Percentiles rank a stretch among this genome's conserved stretches.
phyloP scores from a whole-genome alignment of 176 grass and related monocot genomes.

The Aegilops longissima region DNA sequence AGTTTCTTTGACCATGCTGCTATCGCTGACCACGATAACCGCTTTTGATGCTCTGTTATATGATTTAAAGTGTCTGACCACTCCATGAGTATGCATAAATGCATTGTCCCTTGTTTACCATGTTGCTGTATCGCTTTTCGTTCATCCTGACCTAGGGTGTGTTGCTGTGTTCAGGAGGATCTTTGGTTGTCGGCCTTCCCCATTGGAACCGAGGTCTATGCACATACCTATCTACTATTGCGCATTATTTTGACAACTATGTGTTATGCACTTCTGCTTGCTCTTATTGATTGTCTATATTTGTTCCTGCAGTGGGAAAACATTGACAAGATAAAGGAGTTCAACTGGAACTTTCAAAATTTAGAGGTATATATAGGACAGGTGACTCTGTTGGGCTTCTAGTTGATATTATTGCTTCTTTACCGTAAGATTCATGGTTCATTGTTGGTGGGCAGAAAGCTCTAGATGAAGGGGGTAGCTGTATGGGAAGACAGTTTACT shows the following conservation, averaged over 20 bases:
- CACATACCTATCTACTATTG: not conserved
- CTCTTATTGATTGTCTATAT: not conserved
- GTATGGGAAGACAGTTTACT: constrained; percentile 75
- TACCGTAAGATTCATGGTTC: constrained; percentile 13
- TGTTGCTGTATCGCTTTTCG: not conserved
- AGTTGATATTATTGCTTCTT: not conserved
- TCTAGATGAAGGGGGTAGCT: constrained; percentile 78
- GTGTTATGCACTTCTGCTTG: not conserved
- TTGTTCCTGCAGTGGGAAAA: constrained; percentile 69
- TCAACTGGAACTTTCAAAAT: constrained; percentile 90
- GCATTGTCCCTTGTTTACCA: not conserved
- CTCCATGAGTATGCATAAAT: no score
- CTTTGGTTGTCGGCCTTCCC: constrained; percentile 65
- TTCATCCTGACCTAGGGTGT: constrained; percentile 3
- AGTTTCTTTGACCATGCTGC: no score
- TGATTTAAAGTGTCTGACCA: no score
- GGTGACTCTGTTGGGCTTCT: not conserved
- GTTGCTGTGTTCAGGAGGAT: constrained; percentile 58
- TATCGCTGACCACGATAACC: no score
- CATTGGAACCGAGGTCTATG: constrained; percentile 67
- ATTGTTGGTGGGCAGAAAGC: constrained; percentile 48
- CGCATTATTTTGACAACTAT: constrained; percentile 7
- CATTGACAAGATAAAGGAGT: constrained; percentile 74
- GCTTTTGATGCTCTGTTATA: no score
- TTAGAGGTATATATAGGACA: constrained; percentile 61